A percentile compares a stretch with the other conserved stretches of the same genome.
Conservation (phyloP, 75 land plant species). For the Picea glauca region DNA sequence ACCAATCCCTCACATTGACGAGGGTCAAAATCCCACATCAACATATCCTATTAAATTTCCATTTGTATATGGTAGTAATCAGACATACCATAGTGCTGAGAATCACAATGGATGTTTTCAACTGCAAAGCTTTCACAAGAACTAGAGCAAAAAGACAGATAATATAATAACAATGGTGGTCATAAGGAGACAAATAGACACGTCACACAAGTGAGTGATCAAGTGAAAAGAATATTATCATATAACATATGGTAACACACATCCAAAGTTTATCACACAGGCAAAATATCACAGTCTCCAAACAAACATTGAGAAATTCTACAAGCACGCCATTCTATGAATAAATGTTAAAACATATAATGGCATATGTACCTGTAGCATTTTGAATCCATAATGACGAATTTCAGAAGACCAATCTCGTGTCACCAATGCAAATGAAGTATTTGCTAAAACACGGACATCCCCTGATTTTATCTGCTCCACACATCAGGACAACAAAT, state of each 20-base stretch:
- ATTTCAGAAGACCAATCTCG: no score
- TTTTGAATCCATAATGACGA: no score
- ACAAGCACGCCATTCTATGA: background rate
- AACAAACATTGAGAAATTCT: slow-evolving; percentile 14
- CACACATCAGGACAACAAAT: no score
- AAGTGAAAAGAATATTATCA: background rate
- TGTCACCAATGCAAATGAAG: no score
- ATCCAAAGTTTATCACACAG: background rate
- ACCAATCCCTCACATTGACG: no score
- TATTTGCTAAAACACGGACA: no score
- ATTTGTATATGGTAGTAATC: background rate
- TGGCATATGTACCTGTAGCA: slow-evolving; percentile 17
- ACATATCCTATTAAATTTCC: no score
- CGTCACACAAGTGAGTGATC: background rate
- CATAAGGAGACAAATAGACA: background rate
- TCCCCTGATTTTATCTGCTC: slow-evolving; percentile 16
- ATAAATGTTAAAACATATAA: slow-evolving; percentile 3
- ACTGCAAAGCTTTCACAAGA: background rate
- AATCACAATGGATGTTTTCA: background rate
- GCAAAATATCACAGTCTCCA: background rate
- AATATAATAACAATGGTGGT: background rate
- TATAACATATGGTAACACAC: background rate
- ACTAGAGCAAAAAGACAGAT: background rate
- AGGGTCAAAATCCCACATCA: no score
- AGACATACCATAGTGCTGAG: background rate